phyloP scores from a whole-genome alignment of 192 early-diverging fungal genomes.

The Lobosporangium transversale region DNA sequence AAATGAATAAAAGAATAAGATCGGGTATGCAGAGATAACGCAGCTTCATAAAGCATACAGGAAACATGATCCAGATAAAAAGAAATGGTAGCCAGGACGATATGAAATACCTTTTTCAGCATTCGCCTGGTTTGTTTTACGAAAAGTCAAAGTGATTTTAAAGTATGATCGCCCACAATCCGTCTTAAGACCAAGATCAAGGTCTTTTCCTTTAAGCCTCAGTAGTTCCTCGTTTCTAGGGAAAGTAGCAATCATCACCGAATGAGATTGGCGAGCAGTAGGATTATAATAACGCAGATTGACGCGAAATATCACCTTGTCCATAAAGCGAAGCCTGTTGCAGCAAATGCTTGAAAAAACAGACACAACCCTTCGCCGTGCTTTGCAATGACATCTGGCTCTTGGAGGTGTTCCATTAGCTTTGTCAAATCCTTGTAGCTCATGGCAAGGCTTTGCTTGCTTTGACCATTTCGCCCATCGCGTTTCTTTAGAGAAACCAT shows the following conservation, averaged over 20 bases:
- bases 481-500: conserved; percentile 10
- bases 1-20: too few species aligned
- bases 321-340: conserved; percentile 10
- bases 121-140: conserved; percentile 20
- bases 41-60: too few species aligned
- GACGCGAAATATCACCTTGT: conserved; percentile 1
- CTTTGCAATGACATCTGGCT: not conserved
- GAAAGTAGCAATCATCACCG: not conserved
- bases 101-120: conserved; percentile 6
- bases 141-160: conserved; percentile 5
- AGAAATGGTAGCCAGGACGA: too few species aligned
- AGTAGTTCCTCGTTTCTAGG: conserved; percentile 19
- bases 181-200: not conserved
- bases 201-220: conserved; percentile 1
- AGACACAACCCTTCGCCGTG: conserved; percentile 4
- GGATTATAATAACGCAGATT: too few species aligned
- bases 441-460: conserved; percentile 6
- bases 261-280: too few species aligned
- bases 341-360: conserved; percentile 13
- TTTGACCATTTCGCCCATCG: conserved; percentile 5
- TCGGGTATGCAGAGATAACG: too few species aligned
- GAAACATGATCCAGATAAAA: too few species aligned
- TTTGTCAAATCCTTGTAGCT: conserved; percentile 3
- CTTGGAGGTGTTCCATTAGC: conserved; percentile 11
- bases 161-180: conserved; percentile 4